Evolutionary conservation across 2,329 filamentous ascomycete species (phyloP), one percentile per base, ranked within the genome.

Genomic region (Epichloe coenophiala): DNA sequence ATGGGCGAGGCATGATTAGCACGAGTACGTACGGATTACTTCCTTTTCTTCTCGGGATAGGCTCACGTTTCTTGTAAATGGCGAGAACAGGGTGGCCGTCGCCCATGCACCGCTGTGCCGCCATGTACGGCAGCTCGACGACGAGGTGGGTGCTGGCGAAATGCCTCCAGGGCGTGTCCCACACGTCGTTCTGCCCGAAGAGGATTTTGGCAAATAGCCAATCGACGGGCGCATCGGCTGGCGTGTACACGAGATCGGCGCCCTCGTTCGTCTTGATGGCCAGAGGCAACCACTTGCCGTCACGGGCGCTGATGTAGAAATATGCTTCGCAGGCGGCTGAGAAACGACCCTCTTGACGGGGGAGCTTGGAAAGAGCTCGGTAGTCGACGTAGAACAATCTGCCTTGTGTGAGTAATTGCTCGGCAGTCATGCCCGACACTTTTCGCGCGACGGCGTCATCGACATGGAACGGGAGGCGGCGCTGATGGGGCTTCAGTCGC

Each of bases 131-230:
- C 48, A 68, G 65, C 54, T 76, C 71, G 3, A 64, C 58, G 11
- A 72, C 66, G 15, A 63, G 65, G 53, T 76, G 73, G 0, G 67
- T 68, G n/a, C 59, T 59, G 2, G 66, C 66, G 1, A 75, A 59
- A 54, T 75, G 71, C 51, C 66, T 64, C 59, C 66, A 68, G 48
- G 73, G 68, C 0, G 62, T 61, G 51, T 70, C 65, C 59, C 69
- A 74, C 37, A 74, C 62, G 54, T 75, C 71, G 47, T 75, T 74
- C 27, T 63, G 59, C 47, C 74, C 73, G 57, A 72, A 73, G 56
- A 72, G 64, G 42, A 74, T 69, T 61, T 76, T 76, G 5, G 73
- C 74, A 4, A 76, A 58, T 5, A 73, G 58, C 73, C 73, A 76
- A 58, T 77, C 72, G n/a, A 67, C 64, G 3, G 57, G 23, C 0